Base-by-base conservation (phyloP, 139 green algal genomes). In the Cymbomonas tetramitiformis region DNA sequence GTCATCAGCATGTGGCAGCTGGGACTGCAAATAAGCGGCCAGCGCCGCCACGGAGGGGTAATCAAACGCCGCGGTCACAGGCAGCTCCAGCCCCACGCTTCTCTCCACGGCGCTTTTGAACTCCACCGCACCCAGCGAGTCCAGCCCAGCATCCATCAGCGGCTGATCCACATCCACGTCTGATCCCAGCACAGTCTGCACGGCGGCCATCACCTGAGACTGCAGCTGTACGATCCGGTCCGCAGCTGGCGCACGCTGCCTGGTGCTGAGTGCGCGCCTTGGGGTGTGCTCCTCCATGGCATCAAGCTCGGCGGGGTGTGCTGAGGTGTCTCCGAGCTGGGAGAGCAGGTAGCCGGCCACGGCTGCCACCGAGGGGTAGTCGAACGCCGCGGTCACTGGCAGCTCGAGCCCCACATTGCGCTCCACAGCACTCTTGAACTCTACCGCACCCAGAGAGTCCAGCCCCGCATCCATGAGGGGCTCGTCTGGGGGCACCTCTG, bases 21-120 rank as follows among this genome's bases (percentile, higher is more conserved):
- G 8, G 26, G 21, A 44, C 41, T 44, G 26, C 26, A 56, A 40
- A 28, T 56, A 56, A 12, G 7, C 47, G 18, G 54, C 51, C 19
- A 86, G 55, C 23, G 59, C 38, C 9, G 18, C 4, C 3, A 80
- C 15, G 31, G 78, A 72, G 26, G 85, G 85, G 72, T 88, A 92
- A 65, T 94, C 85, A 73, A 92, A 94, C 24, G 89, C 69, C 0
- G 88, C 36, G 0, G 84, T 93, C 33, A 59, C 56, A 3, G 83
- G 75, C 19, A 94, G 64, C 4, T 79, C 44, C 19, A 86, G 8
- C 7, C 68, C 69, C 38, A 93, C 32, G 12, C 56, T 44, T 5
- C 28, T 32, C n/a, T 94, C 78, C 30, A 88, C 55, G 0, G 56
- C 54, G 52, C 75, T 88, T 9, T 78, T 64, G 49, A 88, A 69